phyloP scores from a whole-genome alignment of 257 asterid species.

The Salvia hispanica region DNA sequence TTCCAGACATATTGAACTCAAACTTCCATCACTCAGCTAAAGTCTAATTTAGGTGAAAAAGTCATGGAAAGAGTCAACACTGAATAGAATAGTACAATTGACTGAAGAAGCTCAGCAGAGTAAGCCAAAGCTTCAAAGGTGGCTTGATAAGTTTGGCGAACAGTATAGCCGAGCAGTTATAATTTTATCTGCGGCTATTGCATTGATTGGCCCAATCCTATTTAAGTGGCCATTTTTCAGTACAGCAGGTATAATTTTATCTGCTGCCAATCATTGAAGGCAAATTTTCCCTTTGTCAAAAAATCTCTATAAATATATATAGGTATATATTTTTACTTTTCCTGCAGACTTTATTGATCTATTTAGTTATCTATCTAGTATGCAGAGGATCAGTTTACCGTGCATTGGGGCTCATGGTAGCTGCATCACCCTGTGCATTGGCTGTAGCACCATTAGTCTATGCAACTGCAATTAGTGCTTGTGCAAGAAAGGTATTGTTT shows the following conservation, averaged over 20 bases:
- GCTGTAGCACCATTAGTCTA: slow-evolving; percentile 97
- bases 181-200: slow-evolving; percentile 69
- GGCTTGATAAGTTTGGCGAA: slow-evolving; percentile 98
- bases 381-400: slow-evolving; percentile 98
- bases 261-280: background rate
- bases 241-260: slow-evolving; percentile 71
- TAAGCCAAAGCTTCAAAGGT: slow-evolving; percentile 95
- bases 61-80: slow-evolving; percentile 94
- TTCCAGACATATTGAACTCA: background rate
- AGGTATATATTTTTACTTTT: too few species aligned
- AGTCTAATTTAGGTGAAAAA: slow-evolving; percentile 69
- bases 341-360: slow-evolving; percentile 24
- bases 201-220: slow-evolving; percentile 83
- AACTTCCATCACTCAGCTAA: slow-evolving; percentile 24
- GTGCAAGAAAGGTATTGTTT: slow-evolving; percentile 81
- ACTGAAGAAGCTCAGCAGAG: slow-evolving; percentile 98
- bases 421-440: slow-evolving; percentile 99
- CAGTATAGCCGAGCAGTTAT: slow-evolving; percentile 88
- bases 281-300: too few species aligned
- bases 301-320: too few species aligned
- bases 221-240: slow-evolving; percentile 93
- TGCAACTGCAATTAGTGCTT: slow-evolving; percentile 98
- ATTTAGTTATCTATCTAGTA: slow-evolving; percentile 49
- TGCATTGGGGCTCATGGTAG: slow-evolving; percentile 98
- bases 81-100: slow-evolving; percentile 85